These are phyloP conservation scores for Aspergillus olivimuriae DNA, from an alignment of 495 filamentous ascomycete genomes.

Conservation along the genomic window DNA sequence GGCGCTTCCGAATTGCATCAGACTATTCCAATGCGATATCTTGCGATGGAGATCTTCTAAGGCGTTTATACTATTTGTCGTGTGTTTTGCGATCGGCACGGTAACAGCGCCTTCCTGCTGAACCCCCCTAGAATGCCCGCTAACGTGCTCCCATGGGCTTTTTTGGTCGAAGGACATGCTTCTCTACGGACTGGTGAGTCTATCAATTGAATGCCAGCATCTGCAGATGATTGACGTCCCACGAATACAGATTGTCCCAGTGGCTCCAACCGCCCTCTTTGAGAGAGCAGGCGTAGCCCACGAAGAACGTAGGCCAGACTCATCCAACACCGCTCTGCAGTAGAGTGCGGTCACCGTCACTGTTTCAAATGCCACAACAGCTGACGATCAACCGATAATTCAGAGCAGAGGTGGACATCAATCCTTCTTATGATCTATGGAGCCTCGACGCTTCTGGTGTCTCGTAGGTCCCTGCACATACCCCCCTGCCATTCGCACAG, in stretches of 20 bases:
- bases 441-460: constrained; percentile 55
- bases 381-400: background rate
- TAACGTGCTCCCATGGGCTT: too few relatives aligned
- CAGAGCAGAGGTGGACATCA: constrained; percentile 64
- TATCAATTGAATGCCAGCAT: background rate
- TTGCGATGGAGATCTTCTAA: too few relatives aligned
- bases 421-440: constrained; percentile 73
- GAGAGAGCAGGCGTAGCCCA: constrained; percentile 49
- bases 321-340: background rate
- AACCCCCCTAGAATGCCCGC: too few relatives aligned
- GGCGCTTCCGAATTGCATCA: too few relatives aligned
- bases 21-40: too few relatives aligned
- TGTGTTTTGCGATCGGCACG: too few relatives aligned
- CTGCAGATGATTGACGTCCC: background rate
- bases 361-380: background rate
- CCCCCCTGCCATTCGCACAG: background rate
- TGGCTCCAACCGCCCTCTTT: constrained; percentile 69
- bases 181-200: background rate
- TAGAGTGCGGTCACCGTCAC: constrained; percentile 1
- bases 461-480: constrained; percentile 28
- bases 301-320: constrained; percentile 33
- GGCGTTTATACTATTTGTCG: too few relatives aligned
- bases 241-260: constrained; percentile 65
- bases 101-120: too few relatives aligned
- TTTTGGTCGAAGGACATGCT: background rate